Percentiles rank a stretch among this genome's conserved stretches.
phyloP scores from a whole-genome alignment of 805 yeast genomes.

The Ogataea pini region DNA sequence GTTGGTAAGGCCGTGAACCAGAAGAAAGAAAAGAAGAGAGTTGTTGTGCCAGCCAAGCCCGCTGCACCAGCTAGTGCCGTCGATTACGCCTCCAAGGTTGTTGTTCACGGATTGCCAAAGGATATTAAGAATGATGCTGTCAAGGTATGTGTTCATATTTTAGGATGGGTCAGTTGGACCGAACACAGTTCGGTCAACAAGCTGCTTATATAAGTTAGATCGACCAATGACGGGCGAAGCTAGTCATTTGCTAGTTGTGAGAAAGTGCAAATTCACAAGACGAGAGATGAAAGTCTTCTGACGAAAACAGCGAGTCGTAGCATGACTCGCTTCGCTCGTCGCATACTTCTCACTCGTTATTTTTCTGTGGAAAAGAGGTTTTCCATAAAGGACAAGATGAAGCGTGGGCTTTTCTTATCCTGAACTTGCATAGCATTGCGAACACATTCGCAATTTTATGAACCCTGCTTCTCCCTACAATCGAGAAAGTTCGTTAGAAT shows the following conservation, averaged over 20 bases:
- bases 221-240: neutral
- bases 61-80: conserved; percentile 25
- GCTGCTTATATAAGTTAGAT: conserved; percentile 4
- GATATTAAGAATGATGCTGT: conserved; percentile 83
- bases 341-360: too few species aligned
- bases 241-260: too few species aligned
- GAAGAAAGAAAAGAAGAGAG: conserved; percentile 14
- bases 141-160: conserved; percentile 37
- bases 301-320: too few species aligned
- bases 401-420: neutral
- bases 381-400: neutral
- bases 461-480: conserved; percentile 3
- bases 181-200: neutral
- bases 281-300: too few species aligned
- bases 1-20: conserved; percentile 32
- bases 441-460: neutral
- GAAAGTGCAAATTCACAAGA: too few species aligned
- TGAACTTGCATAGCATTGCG: neutral
- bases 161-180: conserved; percentile 5
- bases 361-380: neutral
- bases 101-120: conserved; percentile 64
- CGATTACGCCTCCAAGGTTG: conserved; percentile 72
- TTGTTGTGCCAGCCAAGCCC: conserved; percentile 21
- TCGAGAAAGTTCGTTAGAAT: neutral
- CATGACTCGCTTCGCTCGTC: too few species aligned